Evolutionary conservation across 176 grass and related monocot genomes (phyloP), one percentile per base, ranked within the genome.

Genomic region (Ensete glaucum): DNA sequence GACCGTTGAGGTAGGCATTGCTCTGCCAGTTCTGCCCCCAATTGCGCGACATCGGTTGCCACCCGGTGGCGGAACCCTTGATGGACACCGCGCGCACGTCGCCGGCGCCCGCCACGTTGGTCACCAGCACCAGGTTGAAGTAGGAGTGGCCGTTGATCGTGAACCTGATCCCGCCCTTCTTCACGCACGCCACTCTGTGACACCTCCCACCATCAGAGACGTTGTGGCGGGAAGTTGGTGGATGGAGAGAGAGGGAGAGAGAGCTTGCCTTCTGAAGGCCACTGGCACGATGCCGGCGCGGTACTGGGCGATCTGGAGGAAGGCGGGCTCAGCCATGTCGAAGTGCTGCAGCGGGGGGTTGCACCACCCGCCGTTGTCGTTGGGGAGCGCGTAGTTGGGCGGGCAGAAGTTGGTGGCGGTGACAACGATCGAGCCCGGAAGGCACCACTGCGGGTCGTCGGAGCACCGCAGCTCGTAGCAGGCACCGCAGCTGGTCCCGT

Each of bases 21-120:
- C 92, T 96, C 87, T 94, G 91, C 91, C 91, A 94, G 80, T 94
- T 94, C 83, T 94, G 91, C 12, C 91, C 91, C 91, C 88, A 94
- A 71, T 94, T 94, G 1, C 91, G 71, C 1, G 91, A 86, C 91
- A 94, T 94, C 64, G 91, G 50, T 79, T 90, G 90, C 90, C 90
- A 93, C 11, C 79, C 87, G 2, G 34, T 43, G 34, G 34, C 34
- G 34, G 34, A 43, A 43, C 34, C 34, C 34, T 43, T 43, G 34
- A 43, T 43, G 34, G 34, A 43, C 5, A 43, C 34, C 4, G 34
- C 34, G 34, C 34, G 34, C 34, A 43, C 34, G 34, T 43, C 34
- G 34, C 34, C 34, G 34, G 34, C 34, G 4, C 34, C 34, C 0
- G 34, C 34, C 34, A 43, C 34, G 34, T 43, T 43, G 34, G 34